phyloP scores from a whole-genome alignment of 2,329 filamentous ascomycete genomes.

The Penicillium sp. region DNA sequence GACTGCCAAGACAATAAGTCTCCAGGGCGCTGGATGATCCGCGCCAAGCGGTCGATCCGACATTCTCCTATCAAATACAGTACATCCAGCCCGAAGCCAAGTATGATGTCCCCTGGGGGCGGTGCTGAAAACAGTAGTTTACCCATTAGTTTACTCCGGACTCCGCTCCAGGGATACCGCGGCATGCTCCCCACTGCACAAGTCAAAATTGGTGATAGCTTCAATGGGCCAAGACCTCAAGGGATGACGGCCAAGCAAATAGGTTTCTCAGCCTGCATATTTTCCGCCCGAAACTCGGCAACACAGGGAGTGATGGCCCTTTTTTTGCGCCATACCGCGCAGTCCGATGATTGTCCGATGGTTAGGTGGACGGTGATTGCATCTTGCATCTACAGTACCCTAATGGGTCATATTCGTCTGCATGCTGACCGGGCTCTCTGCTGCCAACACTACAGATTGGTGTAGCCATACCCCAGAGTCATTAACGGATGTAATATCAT shows the following conservation, averaged over 20 bases:
- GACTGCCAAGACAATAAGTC: conserved; percentile 17
- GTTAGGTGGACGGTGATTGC: neutral
- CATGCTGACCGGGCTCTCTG: neutral
- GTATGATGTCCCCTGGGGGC: neutral
- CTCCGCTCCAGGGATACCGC: neutral
- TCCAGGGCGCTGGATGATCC: conserved; percentile 12
- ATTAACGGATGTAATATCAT: no score
- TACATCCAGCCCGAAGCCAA: neutral
- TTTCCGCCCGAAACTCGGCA: neutral
- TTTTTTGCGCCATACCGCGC: neutral
- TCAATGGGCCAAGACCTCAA: conserved; percentile 13
- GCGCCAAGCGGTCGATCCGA: conserved; percentile 18
- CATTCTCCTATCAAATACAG: neutral
- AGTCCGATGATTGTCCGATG: neutral
- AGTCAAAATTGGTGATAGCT: neutral
- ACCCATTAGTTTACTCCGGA: neutral
- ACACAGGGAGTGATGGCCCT: neutral
- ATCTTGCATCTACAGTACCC: neutral
- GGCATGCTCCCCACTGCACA: neutral
- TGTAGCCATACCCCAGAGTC: no score
- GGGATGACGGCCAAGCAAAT: conserved; percentile 12
- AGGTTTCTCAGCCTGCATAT: neutral
- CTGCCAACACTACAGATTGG: neutral
- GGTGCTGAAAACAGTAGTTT: neutral
- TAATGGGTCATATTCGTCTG: neutral